Conservation (phyloP, 2,329 filamentous ascomycete species). For the Dryadomyces sulphureus region DNA sequence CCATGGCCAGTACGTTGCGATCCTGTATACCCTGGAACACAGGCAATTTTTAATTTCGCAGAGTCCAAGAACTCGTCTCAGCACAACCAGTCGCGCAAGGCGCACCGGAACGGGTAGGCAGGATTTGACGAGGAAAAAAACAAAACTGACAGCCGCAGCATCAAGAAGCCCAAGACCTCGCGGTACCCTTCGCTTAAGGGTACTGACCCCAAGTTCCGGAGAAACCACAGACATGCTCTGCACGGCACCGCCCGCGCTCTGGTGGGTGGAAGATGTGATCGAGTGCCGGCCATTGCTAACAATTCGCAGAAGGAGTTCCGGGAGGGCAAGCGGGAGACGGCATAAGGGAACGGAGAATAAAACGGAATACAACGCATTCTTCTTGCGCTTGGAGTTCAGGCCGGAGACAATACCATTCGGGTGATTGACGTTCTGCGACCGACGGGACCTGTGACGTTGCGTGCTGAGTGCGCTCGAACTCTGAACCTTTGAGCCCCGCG, state of each 20-base stretch:
- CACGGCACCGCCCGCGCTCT: constrained; percentile 97
- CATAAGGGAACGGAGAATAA: constrained; percentile 12
- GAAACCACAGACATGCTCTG: constrained; percentile 99
- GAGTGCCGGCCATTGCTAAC: constrained; percentile 11
- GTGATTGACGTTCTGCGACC: no score
- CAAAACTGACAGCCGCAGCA: constrained; percentile 39
- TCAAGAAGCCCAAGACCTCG: constrained; percentile 99
- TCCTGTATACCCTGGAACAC: neutral
- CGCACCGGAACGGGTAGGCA: constrained; percentile 95
- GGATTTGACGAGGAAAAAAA: neutral
- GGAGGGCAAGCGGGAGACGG: constrained; percentile 47
- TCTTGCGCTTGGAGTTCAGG: constrained; percentile 5
- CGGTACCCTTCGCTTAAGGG: constrained; percentile 98
- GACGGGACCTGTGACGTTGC: no score
- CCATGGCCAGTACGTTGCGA: constrained; percentile 56
- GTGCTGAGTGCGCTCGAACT: no score
- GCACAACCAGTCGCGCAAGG: constrained; percentile 97
- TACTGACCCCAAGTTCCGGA: constrained; percentile 98
- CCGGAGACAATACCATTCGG: no score
- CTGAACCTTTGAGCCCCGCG: no score
- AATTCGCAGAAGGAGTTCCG: constrained; percentile 78
- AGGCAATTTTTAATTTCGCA: constrained; percentile 22
- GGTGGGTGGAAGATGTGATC: constrained; percentile 37
- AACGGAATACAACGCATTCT: neutral
- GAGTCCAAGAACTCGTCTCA: constrained; percentile 99